Evolutionary conservation across 164 flowering plant species (phyloP), one percentile per base, ranked within the genome.

Genomic region (Nymphaea colorata): DNA sequence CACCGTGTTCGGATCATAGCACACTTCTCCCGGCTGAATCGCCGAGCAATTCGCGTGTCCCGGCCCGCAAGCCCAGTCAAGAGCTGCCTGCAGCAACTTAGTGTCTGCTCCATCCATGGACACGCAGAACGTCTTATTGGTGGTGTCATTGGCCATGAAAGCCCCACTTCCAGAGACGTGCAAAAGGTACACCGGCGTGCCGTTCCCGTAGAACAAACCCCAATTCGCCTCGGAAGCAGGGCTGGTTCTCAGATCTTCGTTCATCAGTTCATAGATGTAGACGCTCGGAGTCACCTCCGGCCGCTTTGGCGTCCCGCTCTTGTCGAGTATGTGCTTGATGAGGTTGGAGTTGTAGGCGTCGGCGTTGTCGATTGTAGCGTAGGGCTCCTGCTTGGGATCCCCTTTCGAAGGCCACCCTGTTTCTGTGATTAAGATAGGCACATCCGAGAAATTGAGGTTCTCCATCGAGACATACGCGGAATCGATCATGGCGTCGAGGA

Each of bases 11-110:
- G 98, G 98, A 72, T 81, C 82, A 64, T 87, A 94, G 78, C 98
- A 94, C 7, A 18, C 61, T 76, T 94, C 88, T 57, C 98, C 98
- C 0, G 98, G 96, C 79, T 94, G 98, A 77, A 94, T 87, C 73
- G 87, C 95, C 0, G 95, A 83, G 70, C 98, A 94, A 76, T 94
- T 88, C 0, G 98, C 85, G 71, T 86, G 70, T 17, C 98, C 98
- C 4, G 96, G 96, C n/a, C 98, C 98, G 76, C 98, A 94, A 4
- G 97, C 96, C 98, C 98, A 94, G 76, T 94, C 98, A 73, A 94
- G 69, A 2, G 97, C 98, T 4, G 97, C 81, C 78, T 94, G 98
- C 81, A 94, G 68, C 5, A 84, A 83, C 82, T 67, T 85, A 16
- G 71, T 53, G 75, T 94, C 98, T 15, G 82, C 79, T 3, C 78